A percentile compares a stretch with the other conserved stretches of the same genome.
These are phyloP conservation scores for Globisporangium barbulae DNA, from an alignment of 352 stramenopile species.

Conservation along the genomic window DNA sequence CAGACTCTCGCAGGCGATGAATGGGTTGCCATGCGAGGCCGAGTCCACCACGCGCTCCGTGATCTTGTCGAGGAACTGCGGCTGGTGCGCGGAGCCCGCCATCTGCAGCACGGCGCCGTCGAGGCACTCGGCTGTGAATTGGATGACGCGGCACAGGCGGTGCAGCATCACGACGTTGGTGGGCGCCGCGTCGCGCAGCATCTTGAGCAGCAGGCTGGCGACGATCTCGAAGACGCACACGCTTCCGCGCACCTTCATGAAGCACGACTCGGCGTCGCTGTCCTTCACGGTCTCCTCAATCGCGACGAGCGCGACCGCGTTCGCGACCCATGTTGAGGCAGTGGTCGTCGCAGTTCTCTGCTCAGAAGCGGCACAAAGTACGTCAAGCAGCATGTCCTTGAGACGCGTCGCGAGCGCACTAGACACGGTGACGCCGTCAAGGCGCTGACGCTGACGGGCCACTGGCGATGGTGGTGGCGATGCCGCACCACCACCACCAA, in stretches of 20 bases:
- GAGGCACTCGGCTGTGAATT: conserved; percentile 53
- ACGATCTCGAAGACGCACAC: conserved; percentile 64
- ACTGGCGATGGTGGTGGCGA: conserved; percentile 34
- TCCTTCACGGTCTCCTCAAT: conserved; percentile 57
- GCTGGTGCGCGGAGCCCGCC: conserved; percentile 32
- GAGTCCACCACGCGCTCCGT: conserved; percentile 40
- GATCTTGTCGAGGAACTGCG: conserved; percentile 53
- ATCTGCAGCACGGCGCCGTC: conserved; percentile 47
- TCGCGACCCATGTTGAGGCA: conserved; percentile 16
- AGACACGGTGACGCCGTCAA: conserved; percentile 46
- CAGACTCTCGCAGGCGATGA: conserved; percentile 57
- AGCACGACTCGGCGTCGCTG: conserved; percentile 32
- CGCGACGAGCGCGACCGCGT: conserved; percentile 42
- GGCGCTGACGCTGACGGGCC: conserved; percentile 24
- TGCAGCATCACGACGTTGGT: conserved; percentile 39
- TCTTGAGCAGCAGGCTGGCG: conserved; percentile 28
- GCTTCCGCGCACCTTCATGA: conserved; percentile 42
- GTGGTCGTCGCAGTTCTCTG: conserved; percentile 6
- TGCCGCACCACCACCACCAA: not conserved
- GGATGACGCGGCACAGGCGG: conserved; percentile 39
- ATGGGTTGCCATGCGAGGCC: conserved; percentile 40
- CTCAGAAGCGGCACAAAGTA: conserved; percentile 25
- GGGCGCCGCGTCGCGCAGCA: conserved; percentile 26
- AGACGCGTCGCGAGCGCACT: conserved; percentile 37
- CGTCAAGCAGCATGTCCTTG: conserved; percentile 53